Percentiles rank a stretch among this genome's conserved stretches.
These are phyloP conservation scores for Botrytis aclada DNA, from an alignment of 2,329 filamentous ascomycete species.

Conservation along the genomic window DNA sequence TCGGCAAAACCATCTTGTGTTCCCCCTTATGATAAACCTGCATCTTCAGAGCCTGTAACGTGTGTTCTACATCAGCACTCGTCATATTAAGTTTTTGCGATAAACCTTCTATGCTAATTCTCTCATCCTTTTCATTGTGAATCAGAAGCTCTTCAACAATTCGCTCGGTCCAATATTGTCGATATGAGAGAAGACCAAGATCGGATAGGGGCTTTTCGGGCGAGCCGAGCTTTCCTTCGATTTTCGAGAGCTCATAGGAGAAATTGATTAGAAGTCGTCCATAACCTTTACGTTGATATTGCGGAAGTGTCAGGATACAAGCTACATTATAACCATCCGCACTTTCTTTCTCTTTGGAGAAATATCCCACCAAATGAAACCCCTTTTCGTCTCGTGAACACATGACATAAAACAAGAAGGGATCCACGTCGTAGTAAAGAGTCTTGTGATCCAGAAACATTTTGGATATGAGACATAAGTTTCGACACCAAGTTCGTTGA, in stretches of 20 bases:
- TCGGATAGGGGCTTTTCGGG: slow-evolving; percentile 96
- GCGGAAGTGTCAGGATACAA: slow-evolving; percentile 93
- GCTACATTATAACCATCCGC: slow-evolving; percentile 97
- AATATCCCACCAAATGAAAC: slow-evolving; percentile 97
- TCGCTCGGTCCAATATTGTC: slow-evolving; percentile 96
- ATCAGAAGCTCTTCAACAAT: slow-evolving; percentile 84
- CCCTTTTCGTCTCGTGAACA: slow-evolving; percentile 83
- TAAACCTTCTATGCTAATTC: slow-evolving; percentile 81
- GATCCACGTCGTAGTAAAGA: slow-evolving; percentile 98
- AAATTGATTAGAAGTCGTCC: slow-evolving; percentile 93
- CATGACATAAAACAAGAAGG: slow-evolving; percentile 99
- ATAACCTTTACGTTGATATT: slow-evolving; percentile 94
- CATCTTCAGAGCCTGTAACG: slow-evolving; percentile 90
- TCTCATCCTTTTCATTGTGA: slow-evolving; percentile 63
- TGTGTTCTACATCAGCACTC: slow-evolving; percentile 94
- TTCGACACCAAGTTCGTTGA: slow-evolving; percentile 94
- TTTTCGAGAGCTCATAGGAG: slow-evolving; percentile 93
- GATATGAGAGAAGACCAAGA: slow-evolving; percentile 86
- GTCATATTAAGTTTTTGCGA: slow-evolving; percentile 85
- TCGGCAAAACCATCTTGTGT: slow-evolving; percentile 91
- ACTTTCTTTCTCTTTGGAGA: slow-evolving; percentile 97
- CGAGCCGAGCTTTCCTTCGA: slow-evolving; percentile 90
- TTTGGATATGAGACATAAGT: slow-evolving; percentile 89
- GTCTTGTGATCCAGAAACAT: slow-evolving; percentile 98
- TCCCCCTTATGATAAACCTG: slow-evolving; percentile 93